Percentiles rank a stretch among this genome's conserved stretches.
These are phyloP conservation scores for Neonectria coccinea DNA, from an alignment of 2,329 filamentous ascomycete species.

Conservation along the genomic window DNA sequence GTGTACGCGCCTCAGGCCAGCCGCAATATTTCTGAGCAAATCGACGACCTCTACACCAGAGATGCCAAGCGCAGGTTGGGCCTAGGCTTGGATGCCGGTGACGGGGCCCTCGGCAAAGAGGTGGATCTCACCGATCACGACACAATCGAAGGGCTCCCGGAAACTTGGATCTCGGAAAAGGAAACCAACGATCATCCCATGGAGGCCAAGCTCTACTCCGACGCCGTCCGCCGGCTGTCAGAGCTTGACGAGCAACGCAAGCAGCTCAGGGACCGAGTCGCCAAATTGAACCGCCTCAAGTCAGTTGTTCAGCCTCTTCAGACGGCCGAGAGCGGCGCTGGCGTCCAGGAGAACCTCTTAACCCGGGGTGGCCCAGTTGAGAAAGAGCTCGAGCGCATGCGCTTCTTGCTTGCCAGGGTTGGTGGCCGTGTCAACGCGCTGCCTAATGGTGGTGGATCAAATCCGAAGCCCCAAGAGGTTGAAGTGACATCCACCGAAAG, in stretches of 20 bases:
- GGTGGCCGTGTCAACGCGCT: conserved; percentile 60
- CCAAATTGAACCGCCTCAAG: conserved; percentile 62
- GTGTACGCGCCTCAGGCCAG: conserved; percentile 77
- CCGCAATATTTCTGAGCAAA: conserved; percentile 78
- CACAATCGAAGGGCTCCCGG: conserved; percentile 61
- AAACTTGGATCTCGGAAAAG: conserved; percentile 59
- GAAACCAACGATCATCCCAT: conserved; percentile 53
- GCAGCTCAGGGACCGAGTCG: conserved; percentile 55
- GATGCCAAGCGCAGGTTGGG: conserved; percentile 55
- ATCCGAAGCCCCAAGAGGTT: conserved; percentile 19
- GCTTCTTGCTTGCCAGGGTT: conserved; percentile 71
- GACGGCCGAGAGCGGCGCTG: conserved; percentile 46
- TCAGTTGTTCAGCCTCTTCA: conserved; percentile 60
- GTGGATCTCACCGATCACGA: conserved; percentile 58
- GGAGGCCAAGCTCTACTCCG: conserved; percentile 64
- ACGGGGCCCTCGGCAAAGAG: conserved; percentile 52
- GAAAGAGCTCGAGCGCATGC: conserved; percentile 74
- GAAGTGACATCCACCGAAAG: conserved; percentile 23
- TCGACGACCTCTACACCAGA: conserved; percentile 72
- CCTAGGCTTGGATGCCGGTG: conserved; percentile 50
- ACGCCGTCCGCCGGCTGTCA: conserved; percentile 61
- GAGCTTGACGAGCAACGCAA: conserved; percentile 58
- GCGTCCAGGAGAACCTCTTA: conserved; percentile 74
- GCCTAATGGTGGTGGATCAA: conserved; percentile 23
- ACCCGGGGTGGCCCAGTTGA: conserved; percentile 74